Evolutionary conservation across 306 rosid genomes (phyloP).

Genomic region (Ochetophila trinervis): DNA sequence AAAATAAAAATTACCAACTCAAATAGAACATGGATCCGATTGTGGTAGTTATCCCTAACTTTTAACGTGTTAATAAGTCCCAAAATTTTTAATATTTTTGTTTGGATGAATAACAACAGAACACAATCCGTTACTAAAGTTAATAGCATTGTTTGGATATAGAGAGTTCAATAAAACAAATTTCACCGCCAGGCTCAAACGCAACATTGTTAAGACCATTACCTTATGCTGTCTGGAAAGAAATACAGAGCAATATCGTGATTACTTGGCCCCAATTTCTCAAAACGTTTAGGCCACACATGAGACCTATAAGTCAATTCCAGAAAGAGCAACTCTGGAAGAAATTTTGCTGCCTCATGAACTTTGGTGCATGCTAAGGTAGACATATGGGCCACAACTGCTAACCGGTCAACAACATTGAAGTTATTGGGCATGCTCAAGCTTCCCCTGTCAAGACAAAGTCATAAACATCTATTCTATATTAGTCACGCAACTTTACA

Average conservation of each 20-base stretch:
- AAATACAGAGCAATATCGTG: conserved; percentile 63
- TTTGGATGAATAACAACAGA: too few relatives aligned
- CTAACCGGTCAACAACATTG: conserved; percentile 33
- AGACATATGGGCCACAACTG: conserved; percentile 69
- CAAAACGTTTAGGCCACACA: conserved; percentile 74
- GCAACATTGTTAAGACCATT: conserved; percentile 12
- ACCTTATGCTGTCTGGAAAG: conserved; percentile 66
- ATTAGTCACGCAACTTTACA: conserved; percentile 13
- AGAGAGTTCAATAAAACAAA: too few relatives aligned
- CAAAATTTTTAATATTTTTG: too few relatives aligned
- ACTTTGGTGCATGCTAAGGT: conserved; percentile 59
- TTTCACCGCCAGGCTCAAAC: too few relatives aligned
- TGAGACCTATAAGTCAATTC: conserved; percentile 39
- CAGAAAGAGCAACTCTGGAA: conserved; percentile 41
- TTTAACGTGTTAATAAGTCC: too few relatives aligned
- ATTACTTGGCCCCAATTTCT: conserved; percentile 42
- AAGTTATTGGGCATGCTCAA: conserved; percentile 33
- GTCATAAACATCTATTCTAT: conserved; percentile 12
- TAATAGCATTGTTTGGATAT: too few relatives aligned
- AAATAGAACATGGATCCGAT: too few relatives aligned
- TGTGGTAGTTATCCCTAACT: too few relatives aligned
- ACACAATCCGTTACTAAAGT: too few relatives aligned
- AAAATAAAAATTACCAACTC: too few relatives aligned
- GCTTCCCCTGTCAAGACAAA: conserved; percentile 57
- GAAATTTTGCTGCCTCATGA: conserved; percentile 36